phyloP scores from a whole-genome alignment of 495 filamentous ascomycete genomes.

The Penicillium dipodomyicola region DNA sequence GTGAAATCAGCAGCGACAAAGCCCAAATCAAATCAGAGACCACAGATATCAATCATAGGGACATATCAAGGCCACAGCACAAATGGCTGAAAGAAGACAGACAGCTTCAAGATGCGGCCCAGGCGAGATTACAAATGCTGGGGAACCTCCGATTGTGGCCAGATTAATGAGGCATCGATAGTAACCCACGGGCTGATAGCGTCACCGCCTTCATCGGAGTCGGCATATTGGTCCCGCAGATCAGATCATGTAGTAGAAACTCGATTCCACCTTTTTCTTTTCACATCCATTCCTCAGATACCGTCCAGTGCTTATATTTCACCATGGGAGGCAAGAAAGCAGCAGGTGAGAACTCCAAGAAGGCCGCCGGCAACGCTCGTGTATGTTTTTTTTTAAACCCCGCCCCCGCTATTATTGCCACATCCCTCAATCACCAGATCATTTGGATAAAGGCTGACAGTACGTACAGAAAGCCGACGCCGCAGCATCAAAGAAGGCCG shows the following conservation, averaged over 20 bases:
- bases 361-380: constrained; percentile 79
- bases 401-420: constrained; percentile 33
- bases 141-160: neutral
- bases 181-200: constrained; percentile 11
- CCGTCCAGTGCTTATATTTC: constrained; percentile 3
- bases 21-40: neutral
- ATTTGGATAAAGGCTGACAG: constrained; percentile 17
- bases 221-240: constrained; percentile 30
- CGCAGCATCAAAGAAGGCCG: constrained; percentile 73
- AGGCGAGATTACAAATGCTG: constrained; percentile 7
- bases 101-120: neutral
- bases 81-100: neutral
- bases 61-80: constrained; percentile 16
- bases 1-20: neutral
- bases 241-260: constrained; percentile 26
- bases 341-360: constrained; percentile 76
- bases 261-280: constrained; percentile 20
- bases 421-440: constrained; percentile 2
- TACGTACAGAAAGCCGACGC: constrained; percentile 77
- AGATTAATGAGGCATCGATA: neutral
- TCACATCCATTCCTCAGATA: neutral
- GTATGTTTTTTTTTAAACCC: constrained; percentile 36
- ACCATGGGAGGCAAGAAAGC: constrained; percentile 61
- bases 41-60: neutral
- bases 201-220: constrained; percentile 29